phyloP scores from a whole-genome alignment of 352 stramenopile genomes.

The Phytopythium aichiense region DNA sequence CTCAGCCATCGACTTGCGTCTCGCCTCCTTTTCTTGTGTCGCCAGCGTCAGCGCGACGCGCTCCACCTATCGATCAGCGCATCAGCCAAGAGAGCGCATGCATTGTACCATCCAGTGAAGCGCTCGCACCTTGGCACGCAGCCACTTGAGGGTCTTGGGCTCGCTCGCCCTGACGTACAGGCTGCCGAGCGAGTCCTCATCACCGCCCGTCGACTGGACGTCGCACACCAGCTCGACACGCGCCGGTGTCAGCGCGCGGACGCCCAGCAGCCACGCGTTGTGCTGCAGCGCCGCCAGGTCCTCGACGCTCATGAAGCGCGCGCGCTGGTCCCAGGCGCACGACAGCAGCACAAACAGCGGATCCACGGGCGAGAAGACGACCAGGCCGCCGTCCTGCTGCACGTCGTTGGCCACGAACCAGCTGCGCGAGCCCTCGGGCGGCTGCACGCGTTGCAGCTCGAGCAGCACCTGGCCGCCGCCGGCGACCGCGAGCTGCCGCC shows the following conservation, averaged over 20 bases:
- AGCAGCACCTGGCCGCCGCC: constrained; percentile 27
- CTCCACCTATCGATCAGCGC: constrained; percentile 13
- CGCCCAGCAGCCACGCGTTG: constrained; percentile 59
- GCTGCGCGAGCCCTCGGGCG: constrained; percentile 42
- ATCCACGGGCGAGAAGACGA: constrained; percentile 65
- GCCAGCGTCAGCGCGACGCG: constrained; percentile 37
- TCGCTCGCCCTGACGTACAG: constrained; percentile 60
- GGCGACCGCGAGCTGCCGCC: constrained; percentile 58
- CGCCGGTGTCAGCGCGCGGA: constrained; percentile 22
- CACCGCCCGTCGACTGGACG: constrained; percentile 33
- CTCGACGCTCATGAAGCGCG: constrained; percentile 49
- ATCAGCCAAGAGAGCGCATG: neutral
- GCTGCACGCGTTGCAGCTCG: constrained; percentile 59
- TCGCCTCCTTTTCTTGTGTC: constrained; percentile 19
- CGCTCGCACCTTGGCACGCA: constrained; percentile 36
- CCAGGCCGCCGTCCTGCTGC: constrained; percentile 55
- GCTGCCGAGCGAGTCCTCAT: constrained; percentile 38
- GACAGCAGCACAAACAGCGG: constrained; percentile 69
- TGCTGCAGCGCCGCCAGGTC: constrained; percentile 41
- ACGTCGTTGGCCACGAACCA: constrained; percentile 80
- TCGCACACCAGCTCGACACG: constrained; percentile 51
- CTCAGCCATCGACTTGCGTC: constrained; percentile 12
- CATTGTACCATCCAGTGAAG: neutral
- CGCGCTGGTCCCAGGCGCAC: constrained; percentile 39
- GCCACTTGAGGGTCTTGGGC: constrained; percentile 45